Conservation (phyloP, 495 filamentous ascomycete species). For the Lasiosphaeria hispida region DNA sequence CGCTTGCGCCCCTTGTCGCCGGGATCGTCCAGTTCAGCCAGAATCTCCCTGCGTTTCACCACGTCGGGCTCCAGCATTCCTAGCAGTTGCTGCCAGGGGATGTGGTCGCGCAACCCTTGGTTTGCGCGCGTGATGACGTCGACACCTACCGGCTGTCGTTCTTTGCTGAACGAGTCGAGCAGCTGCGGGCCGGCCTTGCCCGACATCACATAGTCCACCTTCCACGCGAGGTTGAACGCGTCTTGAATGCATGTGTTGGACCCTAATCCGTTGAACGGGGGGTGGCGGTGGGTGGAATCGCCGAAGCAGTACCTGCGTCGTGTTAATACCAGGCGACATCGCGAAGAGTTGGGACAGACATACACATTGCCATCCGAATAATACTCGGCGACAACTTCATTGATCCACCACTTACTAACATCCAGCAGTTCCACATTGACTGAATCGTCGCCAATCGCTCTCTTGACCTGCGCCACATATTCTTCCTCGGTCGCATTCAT, state of each 20-base stretch:
- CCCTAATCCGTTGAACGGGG: conserved; percentile 48
- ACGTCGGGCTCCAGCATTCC: conserved; percentile 35
- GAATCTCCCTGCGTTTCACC: conserved; percentile 20
- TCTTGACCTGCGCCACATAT: conserved; percentile 38
- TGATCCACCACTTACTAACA: conserved; percentile 43
- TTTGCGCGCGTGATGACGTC: conserved; percentile 41
- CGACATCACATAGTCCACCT: conserved; percentile 41
- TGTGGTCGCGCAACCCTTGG: conserved; percentile 36
- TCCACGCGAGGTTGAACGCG: conserved; percentile 52
- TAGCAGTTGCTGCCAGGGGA: conserved; percentile 29
- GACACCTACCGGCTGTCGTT: conserved; percentile 44
- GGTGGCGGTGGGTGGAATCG: conserved; percentile 48
- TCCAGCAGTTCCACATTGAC: conserved; percentile 34
- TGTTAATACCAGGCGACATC: background rate
- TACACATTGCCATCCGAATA: conserved; percentile 40
- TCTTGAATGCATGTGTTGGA: conserved; percentile 51
- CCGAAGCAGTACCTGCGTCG: conserved; percentile 41
- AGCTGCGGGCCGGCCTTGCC: conserved; percentile 28
- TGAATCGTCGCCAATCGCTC: conserved; percentile 53
- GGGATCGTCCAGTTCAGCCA: conserved; percentile 30
- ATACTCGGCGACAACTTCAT: conserved; percentile 42
- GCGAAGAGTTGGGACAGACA: background rate
- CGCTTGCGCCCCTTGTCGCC: conserved; percentile 26
- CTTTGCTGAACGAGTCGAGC: conserved; percentile 35
- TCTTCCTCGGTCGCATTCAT: conserved; percentile 29